Base-by-base conservation (phyloP, 768 basidiomycete genomes). In the Paxillus involutus region DNA sequence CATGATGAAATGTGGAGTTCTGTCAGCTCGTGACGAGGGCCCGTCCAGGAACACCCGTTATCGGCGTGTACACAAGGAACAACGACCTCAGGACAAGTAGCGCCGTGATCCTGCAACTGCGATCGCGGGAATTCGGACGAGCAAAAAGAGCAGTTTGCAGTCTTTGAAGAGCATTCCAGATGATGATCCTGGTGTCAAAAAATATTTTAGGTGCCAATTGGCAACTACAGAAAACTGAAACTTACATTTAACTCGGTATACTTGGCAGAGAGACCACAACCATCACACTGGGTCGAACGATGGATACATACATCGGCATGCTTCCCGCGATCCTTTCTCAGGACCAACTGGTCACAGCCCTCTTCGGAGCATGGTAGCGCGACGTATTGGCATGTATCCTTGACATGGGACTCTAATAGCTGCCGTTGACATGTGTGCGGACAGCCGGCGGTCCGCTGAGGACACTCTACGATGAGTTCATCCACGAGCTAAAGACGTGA, bases 391-490 rank as follows among this genome's bases (percentile, higher is more conserved):
- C 91, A 94, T 26, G 75, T 66, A 6, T 84, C 81, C 51, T 75
- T 77, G 54, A 91, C 67, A 65, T 94, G 91, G 0, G 75, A 59
- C 7, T 77, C 71, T n/a, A 90, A 68, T 24, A 83, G 68, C 63
- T 89, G 87, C 30, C 91, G 74, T 63, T 94, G 85, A 53, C 80
- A 83, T 3, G 79, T 82, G 66, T 83, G 70, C 6, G 64, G 58
- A 63, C 91, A 93, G 10, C 90, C 91, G 2, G 76, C 73, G 14
- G 63, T 57, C 21, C 75, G 75, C 53, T 89, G 76, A 7, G 82
- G 77, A 67, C 91, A 94, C 66, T 86, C 82, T 0, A 93, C 89
- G 13, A 79, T 41, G 42, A 94, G 77, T 72, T 94, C 91, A 57
- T 93, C 91, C 42, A 92, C 91, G 49, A 94, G 80, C 90, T 93